A percentile compares a stretch with the other conserved stretches of the same genome.
phyloP scores from a whole-genome alignment of 768 basidiomycete genomes.

The Tremella mesenterica region DNA sequence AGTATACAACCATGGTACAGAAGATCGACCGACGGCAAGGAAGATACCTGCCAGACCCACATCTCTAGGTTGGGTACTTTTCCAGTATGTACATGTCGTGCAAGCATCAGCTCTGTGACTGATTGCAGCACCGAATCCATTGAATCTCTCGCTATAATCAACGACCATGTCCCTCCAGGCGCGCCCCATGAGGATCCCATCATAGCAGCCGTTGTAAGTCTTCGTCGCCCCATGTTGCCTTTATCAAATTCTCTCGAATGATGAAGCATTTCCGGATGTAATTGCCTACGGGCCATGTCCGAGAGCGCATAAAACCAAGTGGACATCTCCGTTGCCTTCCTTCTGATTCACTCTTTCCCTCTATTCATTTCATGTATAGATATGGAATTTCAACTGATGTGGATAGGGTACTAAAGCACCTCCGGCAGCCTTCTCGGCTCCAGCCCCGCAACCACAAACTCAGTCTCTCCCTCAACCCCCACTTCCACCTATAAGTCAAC shows the following conservation, averaged over 20 bases:
- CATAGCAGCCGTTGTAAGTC: slow-evolving; percentile 36
- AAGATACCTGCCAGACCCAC: slow-evolving; percentile 21
- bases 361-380: background rate
- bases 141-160: slow-evolving; percentile 31
- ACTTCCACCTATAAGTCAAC: background rate
- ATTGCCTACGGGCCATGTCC: slow-evolving; percentile 38
- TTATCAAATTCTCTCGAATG: slow-evolving; percentile 14
- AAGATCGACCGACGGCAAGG: slow-evolving; percentile 26
- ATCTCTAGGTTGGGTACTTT: slow-evolving; percentile 37
- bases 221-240: background rate
- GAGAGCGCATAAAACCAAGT: slow-evolving; percentile 44
- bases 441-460: background rate
- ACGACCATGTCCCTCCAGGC: slow-evolving; percentile 34
- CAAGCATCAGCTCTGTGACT: no score
- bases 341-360: slow-evolving; percentile 27
- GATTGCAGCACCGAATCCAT: slow-evolving; percentile 37
- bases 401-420: slow-evolving; percentile 14
- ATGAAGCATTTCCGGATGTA: slow-evolving; percentile 45
- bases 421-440: background rate
- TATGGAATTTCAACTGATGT: slow-evolving; percentile 5
- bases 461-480: background rate
- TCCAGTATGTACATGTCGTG: slow-evolving; percentile 22
- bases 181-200: slow-evolving; percentile 30
- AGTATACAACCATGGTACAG: slow-evolving; percentile 40
- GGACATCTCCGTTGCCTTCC: slow-evolving; percentile 45